Evolutionary conservation across 2,329 filamentous ascomycete genomes (phyloP).

Genomic region (Clarireedia paspali): DNA sequence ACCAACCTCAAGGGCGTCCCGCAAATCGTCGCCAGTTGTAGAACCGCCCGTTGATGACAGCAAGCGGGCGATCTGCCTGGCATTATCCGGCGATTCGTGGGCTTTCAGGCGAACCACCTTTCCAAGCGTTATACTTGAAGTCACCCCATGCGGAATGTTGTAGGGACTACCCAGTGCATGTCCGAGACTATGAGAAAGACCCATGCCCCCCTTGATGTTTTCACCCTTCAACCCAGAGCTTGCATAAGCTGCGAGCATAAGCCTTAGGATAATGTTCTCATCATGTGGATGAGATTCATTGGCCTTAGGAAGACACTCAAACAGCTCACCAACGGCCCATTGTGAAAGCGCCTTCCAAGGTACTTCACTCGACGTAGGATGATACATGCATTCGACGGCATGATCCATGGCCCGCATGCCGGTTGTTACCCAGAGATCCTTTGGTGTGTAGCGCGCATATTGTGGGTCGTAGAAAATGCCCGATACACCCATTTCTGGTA

Average conservation of each 20-base stretch:
- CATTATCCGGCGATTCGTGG: background rate
- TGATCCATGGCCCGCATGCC: constrained; percentile 8
- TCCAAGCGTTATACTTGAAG: constrained; percentile 4
- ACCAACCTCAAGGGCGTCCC: background rate
- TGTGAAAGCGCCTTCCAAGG: constrained; percentile 2
- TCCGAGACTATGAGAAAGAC: constrained; percentile 4
- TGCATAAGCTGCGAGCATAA: constrained; percentile 1
- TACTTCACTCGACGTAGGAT: constrained; percentile 1
- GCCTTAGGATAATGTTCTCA: background rate
- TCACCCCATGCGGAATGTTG: constrained; percentile 6
- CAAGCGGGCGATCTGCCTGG: background rate
- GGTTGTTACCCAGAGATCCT: constrained; percentile 3
- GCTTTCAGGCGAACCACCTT: constrained; percentile 8
- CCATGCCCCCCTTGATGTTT: constrained; percentile 4
- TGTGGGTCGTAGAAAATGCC: constrained; percentile 7
- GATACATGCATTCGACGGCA: constrained; percentile 7
- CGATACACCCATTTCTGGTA: background rate
- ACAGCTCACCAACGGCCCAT: background rate
- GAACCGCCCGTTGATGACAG: background rate
- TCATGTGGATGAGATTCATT: background rate
- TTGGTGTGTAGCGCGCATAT: constrained; percentile 5
- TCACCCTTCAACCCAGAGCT: background rate
- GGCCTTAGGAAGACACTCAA: constrained; percentile 1
- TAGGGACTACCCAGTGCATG: constrained; percentile 7
- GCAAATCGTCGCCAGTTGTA: constrained; percentile 1